These are phyloP conservation scores for Microascus cirrosus DNA, from an alignment of 2,329 filamentous ascomycete species.

Conservation along the genomic window DNA sequence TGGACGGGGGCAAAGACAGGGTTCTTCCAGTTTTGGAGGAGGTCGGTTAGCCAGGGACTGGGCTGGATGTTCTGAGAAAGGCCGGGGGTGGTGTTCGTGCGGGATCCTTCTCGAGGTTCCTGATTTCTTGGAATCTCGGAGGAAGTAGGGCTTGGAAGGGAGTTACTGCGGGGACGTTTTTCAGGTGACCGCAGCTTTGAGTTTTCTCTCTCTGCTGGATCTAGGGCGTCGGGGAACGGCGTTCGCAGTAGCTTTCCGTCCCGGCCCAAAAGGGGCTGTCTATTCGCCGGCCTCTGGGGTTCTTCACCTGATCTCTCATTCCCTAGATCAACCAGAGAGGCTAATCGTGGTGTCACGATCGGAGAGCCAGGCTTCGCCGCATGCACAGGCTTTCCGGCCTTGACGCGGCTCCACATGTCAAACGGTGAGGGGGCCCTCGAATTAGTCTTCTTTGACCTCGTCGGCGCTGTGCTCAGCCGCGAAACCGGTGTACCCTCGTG, in stretches of 20 bases:
- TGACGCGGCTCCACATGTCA: conserved; percentile 24
- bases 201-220: not conserved
- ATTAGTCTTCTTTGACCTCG: not conserved
- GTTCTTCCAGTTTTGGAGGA: conserved; percentile 62
- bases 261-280: conserved; percentile 2
- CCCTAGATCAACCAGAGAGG: not conserved
- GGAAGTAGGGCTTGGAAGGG: not conserved
- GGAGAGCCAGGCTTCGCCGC: not conserved
- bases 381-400: conserved; percentile 2
- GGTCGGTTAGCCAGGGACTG: conserved; percentile 44
- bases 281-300: not conserved
- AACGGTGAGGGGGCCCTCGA: conserved; percentile 15
- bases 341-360: not conserved
- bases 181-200: not conserved
- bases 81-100: not conserved
- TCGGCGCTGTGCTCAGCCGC: not conserved
- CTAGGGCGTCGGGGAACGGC: conserved; percentile 6
- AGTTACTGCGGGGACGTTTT: not conserved
- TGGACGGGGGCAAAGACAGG: conserved; percentile 54
- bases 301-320: not conserved
- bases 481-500: not conserved
- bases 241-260: conserved; percentile 6
- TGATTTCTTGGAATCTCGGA: not conserved
- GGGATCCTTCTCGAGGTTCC: not conserved
- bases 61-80: conserved; percentile 4